These are phyloP conservation scores for Leishmania gerbilli DNA, from an alignment of 208 protist genomes.

Conservation along the genomic window DNA sequence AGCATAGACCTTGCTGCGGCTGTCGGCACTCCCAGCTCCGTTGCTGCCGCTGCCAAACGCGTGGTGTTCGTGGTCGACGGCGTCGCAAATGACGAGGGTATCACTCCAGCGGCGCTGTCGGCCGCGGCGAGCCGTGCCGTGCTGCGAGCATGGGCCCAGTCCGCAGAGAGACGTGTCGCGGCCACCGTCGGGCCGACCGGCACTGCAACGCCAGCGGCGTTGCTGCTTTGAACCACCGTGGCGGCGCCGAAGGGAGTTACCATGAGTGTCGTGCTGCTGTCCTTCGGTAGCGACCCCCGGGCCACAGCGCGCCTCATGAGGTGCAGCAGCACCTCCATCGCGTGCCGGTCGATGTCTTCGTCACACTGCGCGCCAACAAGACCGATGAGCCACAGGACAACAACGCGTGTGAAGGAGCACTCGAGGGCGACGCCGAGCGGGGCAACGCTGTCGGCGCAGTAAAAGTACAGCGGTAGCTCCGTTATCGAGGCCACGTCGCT, in stretches of 20 bases:
- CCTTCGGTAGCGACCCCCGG: conserved; percentile 40
- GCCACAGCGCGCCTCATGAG: conserved; percentile 44
- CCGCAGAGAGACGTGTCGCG: neutral
- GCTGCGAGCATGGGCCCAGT: conserved; percentile 4
- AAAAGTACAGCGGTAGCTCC: conserved; percentile 68
- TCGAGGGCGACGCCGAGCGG: conserved; percentile 27
- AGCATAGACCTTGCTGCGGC: neutral
- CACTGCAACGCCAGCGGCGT: conserved; percentile 10
- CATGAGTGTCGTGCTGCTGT: conserved; percentile 29
- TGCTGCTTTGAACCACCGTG: conserved; percentile 24
- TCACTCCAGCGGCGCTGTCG: neutral
- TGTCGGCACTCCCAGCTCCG: neutral
- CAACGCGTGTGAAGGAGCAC: conserved; percentile 49
- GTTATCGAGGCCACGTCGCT: conserved; percentile 59
- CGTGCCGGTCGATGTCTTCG: conserved; percentile 64
- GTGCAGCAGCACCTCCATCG: conserved; percentile 60
- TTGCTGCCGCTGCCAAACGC: no score
- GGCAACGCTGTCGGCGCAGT: conserved; percentile 24
- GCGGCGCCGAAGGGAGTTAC: conserved; percentile 16
- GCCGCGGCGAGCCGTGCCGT: neutral
- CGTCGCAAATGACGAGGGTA: neutral
- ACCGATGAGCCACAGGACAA: conserved; percentile 57
- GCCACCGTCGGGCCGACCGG: neutral
- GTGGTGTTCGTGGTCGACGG: neutral
- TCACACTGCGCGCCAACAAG: conserved; percentile 56